These are phyloP conservation scores for Lepidium sativum DNA, from an alignment of 345 rosid genomes.

Conservation along the genomic window DNA sequence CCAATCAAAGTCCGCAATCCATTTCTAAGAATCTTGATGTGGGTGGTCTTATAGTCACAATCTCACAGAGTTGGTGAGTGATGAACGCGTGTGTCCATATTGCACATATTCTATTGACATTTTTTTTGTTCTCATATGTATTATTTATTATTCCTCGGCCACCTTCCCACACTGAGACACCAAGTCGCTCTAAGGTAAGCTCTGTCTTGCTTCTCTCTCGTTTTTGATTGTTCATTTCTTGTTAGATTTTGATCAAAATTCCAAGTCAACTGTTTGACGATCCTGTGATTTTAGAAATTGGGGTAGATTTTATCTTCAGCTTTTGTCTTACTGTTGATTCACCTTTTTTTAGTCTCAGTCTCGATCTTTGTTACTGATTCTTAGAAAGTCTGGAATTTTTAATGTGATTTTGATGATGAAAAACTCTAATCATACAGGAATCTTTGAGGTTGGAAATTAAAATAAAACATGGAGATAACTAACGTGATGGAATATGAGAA, in stretches of 20 bases:
- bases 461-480: conserved; percentile 51
- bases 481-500: conserved; percentile 81
- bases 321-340: neutral
- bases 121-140: neutral
- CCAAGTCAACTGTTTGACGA: neutral
- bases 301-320: neutral
- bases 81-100: neutral
- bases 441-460: neutral
- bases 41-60: neutral
- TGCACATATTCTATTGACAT: neutral
- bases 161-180: conserved; percentile 3
- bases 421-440: neutral
- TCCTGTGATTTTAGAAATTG: neutral
- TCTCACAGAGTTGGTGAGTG: too few relatives aligned
- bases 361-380: neutral
- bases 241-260: neutral
- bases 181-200: conserved; percentile 7
- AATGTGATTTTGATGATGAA: neutral
- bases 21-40: too few relatives aligned
- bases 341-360: neutral
- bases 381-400: neutral
- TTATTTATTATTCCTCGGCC: conserved; percentile 18
- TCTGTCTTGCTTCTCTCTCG: neutral
- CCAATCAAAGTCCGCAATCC: too few relatives aligned
- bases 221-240: neutral